Evolutionary conservation across 1,284 basidiomycete genomes (phyloP).

Genomic region (Takashimella tepidaria): DNA sequence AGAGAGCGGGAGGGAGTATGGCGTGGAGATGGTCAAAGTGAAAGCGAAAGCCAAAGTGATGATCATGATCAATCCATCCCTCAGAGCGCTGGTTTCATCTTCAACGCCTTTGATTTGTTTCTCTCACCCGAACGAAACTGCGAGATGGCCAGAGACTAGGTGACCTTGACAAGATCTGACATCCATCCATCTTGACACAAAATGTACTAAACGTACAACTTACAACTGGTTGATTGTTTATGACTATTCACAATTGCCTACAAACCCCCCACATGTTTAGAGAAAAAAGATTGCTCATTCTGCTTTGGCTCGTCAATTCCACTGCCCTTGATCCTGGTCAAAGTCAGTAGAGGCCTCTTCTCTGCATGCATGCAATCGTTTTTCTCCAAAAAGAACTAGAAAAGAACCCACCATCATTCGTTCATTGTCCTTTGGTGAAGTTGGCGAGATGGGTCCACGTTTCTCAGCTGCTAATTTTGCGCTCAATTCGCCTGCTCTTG

Average conservation of each 20-base stretch:
- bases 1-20: too few relatives aligned
- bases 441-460: constrained; percentile 9
- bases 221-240: not conserved
- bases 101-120: too few relatives aligned
- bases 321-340: constrained; percentile 16
- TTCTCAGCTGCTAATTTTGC: constrained; percentile 40
- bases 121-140: too few relatives aligned
- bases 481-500: constrained; percentile 41
- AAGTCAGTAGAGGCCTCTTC: constrained; percentile 1
- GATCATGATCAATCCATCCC: too few relatives aligned
- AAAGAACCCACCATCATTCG: constrained; percentile 46
- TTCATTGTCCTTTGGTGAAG: constrained; percentile 18
- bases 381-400: too few relatives aligned
- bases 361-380: too few relatives aligned
- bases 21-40: too few relatives aligned
- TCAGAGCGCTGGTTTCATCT: too few relatives aligned
- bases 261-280: not conserved
- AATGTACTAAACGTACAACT: not conserved
- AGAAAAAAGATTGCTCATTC: not conserved
- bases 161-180: not conserved
- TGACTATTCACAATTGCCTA: not conserved
- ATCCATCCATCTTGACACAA: not conserved
- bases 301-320: constrained; percentile 8
- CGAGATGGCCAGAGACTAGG: not conserved
- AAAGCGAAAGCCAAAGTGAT: too few relatives aligned